These are phyloP conservation scores for Aristolochia contorta DNA, from an alignment of 164 flowering plant genomes.

Conservation along the genomic window DNA sequence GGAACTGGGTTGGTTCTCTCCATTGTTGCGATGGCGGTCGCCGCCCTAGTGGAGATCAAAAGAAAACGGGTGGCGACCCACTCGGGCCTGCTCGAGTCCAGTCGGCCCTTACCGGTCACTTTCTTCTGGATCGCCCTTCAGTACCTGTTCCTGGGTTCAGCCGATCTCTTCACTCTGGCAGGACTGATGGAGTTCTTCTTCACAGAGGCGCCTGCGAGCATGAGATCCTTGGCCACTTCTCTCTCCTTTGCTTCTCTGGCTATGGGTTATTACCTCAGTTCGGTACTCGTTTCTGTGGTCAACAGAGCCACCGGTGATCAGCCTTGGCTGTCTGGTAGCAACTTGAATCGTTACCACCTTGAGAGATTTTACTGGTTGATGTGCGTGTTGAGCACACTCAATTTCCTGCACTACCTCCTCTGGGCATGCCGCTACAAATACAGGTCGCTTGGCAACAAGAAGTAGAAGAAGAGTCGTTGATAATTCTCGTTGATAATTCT, in stretches of 20 bases:
- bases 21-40: constrained; percentile 69
- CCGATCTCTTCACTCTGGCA: constrained; percentile 79
- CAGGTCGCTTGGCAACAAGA: constrained; percentile 15
- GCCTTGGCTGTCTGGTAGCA: constrained; percentile 63
- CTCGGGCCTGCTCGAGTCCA: constrained; percentile 28
- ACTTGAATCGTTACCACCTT: constrained; percentile 64
- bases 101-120: constrained; percentile 51
- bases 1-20: constrained; percentile 75
- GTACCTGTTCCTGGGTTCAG: constrained; percentile 78
- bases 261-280: constrained; percentile 81
- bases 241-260: constrained; percentile 79
- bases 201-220: constrained; percentile 73
- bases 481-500: too few species aligned
- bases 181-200: constrained; percentile 87
- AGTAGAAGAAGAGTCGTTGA: too few species aligned
- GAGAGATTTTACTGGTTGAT: constrained; percentile 76
- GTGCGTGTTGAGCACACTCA: constrained; percentile 58
- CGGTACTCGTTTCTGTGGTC: constrained; percentile 56
- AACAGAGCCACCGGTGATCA: constrained; percentile 35
- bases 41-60: constrained; percentile 72
- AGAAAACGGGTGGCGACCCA: constrained; percentile 40
- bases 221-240: constrained; percentile 81
- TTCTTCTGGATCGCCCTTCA: constrained; percentile 79
- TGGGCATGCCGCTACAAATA: constrained; percentile 68
- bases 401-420: constrained; percentile 57